phyloP scores from a whole-genome alignment of 1,284 basidiomycete species.

The Microbotryomycetes sp. region DNA sequence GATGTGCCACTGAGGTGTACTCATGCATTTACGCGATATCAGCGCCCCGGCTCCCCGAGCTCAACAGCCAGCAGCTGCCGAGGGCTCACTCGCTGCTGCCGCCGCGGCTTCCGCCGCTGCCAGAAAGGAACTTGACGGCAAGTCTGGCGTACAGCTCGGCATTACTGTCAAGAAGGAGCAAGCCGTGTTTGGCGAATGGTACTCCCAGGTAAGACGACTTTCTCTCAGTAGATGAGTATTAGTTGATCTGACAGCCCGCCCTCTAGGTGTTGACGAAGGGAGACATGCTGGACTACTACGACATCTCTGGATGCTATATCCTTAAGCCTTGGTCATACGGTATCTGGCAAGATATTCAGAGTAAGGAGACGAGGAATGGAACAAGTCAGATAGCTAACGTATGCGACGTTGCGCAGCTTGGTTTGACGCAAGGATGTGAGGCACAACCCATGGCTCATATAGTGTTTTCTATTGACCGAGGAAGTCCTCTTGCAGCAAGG shows the following conservation, averaged over 20 bases:
- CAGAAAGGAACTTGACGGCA: conserved; percentile 69
- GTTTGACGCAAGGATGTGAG: conserved; percentile 59
- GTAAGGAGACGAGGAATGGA: conserved; percentile 43
- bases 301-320: conserved; percentile 97
- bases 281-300: conserved; percentile 99
- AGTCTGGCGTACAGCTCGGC: conserved; percentile 81
- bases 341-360: conserved; percentile 94
- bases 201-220: conserved; percentile 64
- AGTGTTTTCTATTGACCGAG: background rate
- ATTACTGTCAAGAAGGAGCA: conserved; percentile 85
- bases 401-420: conserved; percentile 51
- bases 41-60: background rate
- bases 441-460: background rate
- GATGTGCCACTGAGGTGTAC: background rate
- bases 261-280: conserved; percentile 87
- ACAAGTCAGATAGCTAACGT: background rate
- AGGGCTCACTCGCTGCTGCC: background rate
- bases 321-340: conserved; percentile 95
- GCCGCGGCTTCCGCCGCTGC: conserved; percentile 39
- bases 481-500: conserved; percentile 49
- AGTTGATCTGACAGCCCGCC: background rate
- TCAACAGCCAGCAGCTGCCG: background rate
- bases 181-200: conserved; percentile 88
- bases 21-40: background rate
- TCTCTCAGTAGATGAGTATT: background rate